Evolutionary conservation across 176 grass and related monocot genomes (phyloP).

Genomic region (Oryza nivara): DNA sequence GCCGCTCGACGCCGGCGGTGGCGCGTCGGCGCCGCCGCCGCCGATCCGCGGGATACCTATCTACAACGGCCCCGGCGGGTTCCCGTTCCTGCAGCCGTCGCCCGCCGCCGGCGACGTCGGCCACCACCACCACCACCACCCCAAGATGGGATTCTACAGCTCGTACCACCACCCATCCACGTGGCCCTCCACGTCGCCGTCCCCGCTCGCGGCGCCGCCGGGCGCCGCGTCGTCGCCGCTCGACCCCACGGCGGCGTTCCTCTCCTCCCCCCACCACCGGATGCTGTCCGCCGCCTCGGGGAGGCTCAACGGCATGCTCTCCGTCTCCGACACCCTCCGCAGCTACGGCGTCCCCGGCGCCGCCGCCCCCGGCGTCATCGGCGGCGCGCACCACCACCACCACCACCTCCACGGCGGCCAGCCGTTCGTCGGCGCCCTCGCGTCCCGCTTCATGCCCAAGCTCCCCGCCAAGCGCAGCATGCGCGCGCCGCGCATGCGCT

Average conservation of each 20-base stretch:
- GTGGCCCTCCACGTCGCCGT: slow-evolving; percentile 48
- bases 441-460: slow-evolving; percentile 84
- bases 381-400: slow-evolving; percentile 43
- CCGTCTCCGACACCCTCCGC: slow-evolving; percentile 73
- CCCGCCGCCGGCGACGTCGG: slow-evolving; percentile 19
- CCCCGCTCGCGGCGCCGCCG: slow-evolving; percentile 15
- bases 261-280: slow-evolving; percentile 53
- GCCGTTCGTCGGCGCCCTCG: slow-evolving; percentile 51
- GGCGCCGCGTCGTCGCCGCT: slow-evolving; percentile 10
- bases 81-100: slow-evolving; percentile 61
- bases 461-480: slow-evolving; percentile 90
- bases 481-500: slow-evolving; percentile 92
- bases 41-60: slow-evolving; percentile 91
- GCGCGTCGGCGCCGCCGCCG: slow-evolving; percentile 29
- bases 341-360: slow-evolving; percentile 32
- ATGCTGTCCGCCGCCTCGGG: slow-evolving; percentile 69
- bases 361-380: slow-evolving; percentile 10
- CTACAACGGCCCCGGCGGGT: slow-evolving; percentile 60
- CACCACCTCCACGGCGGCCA: slow-evolving; percentile 52
- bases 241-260: slow-evolving; percentile 56
- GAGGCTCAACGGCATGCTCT: slow-evolving; percentile 74
- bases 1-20: slow-evolving; percentile 15
- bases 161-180: slow-evolving; percentile 38
- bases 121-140: neutral
- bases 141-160: slow-evolving; percentile 53